A percentile compares a stretch with the other conserved stretches of the same genome.
Evolutionary conservation across 495 filamentous ascomycete genomes (phyloP).

Genomic region (Penicillium roqueforti): DNA sequence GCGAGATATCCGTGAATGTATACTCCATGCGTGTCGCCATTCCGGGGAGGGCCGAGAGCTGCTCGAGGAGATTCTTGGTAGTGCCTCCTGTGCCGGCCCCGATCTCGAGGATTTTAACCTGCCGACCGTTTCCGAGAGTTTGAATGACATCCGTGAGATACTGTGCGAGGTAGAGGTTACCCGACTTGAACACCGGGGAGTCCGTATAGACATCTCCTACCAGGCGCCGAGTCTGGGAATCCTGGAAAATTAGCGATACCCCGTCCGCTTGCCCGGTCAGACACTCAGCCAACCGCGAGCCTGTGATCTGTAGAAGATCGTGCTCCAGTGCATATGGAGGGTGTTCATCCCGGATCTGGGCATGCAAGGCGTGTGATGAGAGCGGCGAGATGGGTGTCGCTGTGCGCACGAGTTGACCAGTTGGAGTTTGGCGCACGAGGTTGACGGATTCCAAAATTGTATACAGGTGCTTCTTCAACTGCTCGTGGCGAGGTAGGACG

Average conservation of each 20-base stretch:
- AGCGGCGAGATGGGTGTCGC: not conserved
- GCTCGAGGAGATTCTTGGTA: slow-evolving; percentile 27
- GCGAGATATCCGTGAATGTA: slow-evolving; percentile 41
- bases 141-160: not conserved
- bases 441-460: not conserved
- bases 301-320: slow-evolving; percentile 19
- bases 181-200: not conserved
- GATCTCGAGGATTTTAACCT: slow-evolving; percentile 30
- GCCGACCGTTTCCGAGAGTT: not conserved
- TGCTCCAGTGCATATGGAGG: slow-evolving; percentile 22
- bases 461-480: not conserved
- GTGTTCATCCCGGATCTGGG: slow-evolving; percentile 1
- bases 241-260: not conserved
- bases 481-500: not conserved
- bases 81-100: slow-evolving; percentile 42
- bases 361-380: not conserved
- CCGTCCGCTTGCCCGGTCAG: not conserved
- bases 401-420: slow-evolving; percentile 3
- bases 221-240: not conserved
- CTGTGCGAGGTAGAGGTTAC: not conserved
- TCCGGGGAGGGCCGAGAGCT: slow-evolving; percentile 9
- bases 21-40: slow-evolving; percentile 28
- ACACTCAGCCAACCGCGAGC: slow-evolving; percentile 17
- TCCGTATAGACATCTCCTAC: slow-evolving; percentile 2
- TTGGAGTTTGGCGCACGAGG: not conserved